Base-by-base conservation (phyloP, 495 filamentous ascomycete genomes). In the Trichoderma reesei region DNA sequence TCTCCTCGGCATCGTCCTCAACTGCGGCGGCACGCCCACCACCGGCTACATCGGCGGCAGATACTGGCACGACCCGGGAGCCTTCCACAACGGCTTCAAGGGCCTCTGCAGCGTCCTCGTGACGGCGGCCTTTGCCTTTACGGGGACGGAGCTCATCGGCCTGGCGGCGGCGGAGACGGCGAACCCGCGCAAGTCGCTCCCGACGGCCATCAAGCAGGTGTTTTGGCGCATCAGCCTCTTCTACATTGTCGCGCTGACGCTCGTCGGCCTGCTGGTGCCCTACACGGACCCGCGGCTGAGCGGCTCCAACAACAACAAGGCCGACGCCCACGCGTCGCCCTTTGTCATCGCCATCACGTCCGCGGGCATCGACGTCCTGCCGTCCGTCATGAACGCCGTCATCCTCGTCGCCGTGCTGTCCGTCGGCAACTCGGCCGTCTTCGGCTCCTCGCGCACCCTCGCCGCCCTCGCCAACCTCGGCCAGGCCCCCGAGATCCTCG, bases 141-240 rank as follows among this genome's bases (percentile, higher is more conserved):
- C 90, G 5, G 93, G 93, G 51, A 97, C 92, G 11, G 93, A 98
- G 71, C 77, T 97, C n/a, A 92, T 96, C 62, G 93, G 91, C 63
- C 82, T 96, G 41, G 91, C 91, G 36, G 91, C 91, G 44, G 91
- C 91, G 44, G 91, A 96, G 71, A 91, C 90, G 2, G 85, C 83
- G 5, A 95, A 95, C 72, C 91, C 91, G 10, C 85, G 90, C 65
- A 95, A 93, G 70, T 88, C 88, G 14, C 82, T 96, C 6, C 91
- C 91, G 0, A 89, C 87, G 0, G 91, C 91, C 51, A 85, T 92
- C 69, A 95, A 95, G 73, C 91, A 96, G 74, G 91, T 96, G 41
- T 96, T 96, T 75, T 96, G 92, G 92, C 88, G 92, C 71, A 96
- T 96, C 73, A 85, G 85, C 16, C 81, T 96, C 67, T 93, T 95